Conservation (phyloP, 108 stramenopile species). For the Stephanodiscus triporus region DNA sequence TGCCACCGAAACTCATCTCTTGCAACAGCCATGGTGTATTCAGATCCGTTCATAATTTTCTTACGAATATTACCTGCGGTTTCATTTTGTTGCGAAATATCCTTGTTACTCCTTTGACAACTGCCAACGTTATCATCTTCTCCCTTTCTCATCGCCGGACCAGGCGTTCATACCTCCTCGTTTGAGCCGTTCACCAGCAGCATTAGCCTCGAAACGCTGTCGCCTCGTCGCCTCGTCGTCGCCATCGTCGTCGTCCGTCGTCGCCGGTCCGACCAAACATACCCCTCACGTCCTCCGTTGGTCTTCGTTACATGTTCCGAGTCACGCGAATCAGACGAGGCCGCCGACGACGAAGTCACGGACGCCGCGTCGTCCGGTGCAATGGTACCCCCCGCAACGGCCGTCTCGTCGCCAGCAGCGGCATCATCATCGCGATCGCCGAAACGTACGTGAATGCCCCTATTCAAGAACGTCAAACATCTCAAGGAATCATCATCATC, state of each 20-base stretch:
- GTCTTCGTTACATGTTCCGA: neutral
- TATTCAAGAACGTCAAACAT: constrained; percentile 49
- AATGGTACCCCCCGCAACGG: too few species aligned
- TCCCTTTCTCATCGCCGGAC: constrained; percentile 22
- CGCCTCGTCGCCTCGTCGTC: neutral
- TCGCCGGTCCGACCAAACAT: constrained; percentile 48
- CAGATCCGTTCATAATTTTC: constrained; percentile 12
- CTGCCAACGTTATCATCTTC: constrained; percentile 13
- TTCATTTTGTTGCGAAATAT: constrained; percentile 2
- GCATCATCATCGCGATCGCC: constrained; percentile 8
- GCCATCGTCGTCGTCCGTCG: constrained; percentile 10
- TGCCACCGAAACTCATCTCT: constrained; percentile 60
- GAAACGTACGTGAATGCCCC: constrained; percentile 72
- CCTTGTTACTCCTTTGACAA: neutral
- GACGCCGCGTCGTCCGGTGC: neutral
- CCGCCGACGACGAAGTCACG: neutral
- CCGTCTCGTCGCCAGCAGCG: too few species aligned
- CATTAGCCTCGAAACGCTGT: neutral
- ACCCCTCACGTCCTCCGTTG: constrained; percentile 6
- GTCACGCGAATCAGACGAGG: constrained; percentile 33
- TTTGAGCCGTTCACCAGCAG: neutral
- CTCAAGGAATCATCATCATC: too few species aligned
- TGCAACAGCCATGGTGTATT: constrained; percentile 24
- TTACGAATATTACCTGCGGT: neutral
- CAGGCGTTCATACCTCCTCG: neutral